phyloP scores from a whole-genome alignment of 306 rosid species.

The Lablab purpureus region DNA sequence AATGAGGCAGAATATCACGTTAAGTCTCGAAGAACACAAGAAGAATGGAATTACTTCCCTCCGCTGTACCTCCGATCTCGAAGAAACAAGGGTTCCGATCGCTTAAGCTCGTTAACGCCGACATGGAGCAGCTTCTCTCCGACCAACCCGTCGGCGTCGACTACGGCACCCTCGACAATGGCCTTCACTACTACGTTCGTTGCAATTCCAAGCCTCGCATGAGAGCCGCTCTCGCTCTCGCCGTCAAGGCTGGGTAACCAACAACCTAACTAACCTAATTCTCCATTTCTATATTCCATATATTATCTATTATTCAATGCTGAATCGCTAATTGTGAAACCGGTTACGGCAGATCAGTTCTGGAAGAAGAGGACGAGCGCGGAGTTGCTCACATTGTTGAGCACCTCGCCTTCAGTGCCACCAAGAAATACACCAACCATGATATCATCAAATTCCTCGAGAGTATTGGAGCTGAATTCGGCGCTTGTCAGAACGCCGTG shows the following conservation, averaged over 20 bases:
- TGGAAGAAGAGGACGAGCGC: constrained; percentile 96
- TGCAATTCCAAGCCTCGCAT: constrained; percentile 90
- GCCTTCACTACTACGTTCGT: constrained; percentile 87
- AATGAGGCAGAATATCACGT: not conserved
- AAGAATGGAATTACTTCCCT: constrained; percentile 81
- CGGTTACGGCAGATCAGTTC: constrained; percentile 77
- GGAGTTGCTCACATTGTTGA: constrained; percentile 98
- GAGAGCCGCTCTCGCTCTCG: constrained; percentile 97
- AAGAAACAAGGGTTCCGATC: constrained; percentile 92
- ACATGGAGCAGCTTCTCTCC: constrained; percentile 67
- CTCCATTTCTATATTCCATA: not conserved
- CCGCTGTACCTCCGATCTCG: constrained; percentile 61
- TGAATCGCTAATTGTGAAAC: not conserved
- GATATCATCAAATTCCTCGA: constrained; percentile 91
- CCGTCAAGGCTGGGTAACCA: constrained; percentile 80
- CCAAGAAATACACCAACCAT: constrained; percentile 79
- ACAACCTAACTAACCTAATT: not conserved
- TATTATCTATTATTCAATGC: not conserved
- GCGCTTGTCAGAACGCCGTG: constrained; percentile 95
- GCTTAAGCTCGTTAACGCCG: constrained; percentile 71
- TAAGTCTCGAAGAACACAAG: not conserved
- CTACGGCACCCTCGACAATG: constrained; percentile 85
- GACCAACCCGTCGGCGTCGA: constrained; percentile 70
- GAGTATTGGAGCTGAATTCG: constrained; percentile 94
- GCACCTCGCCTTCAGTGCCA: constrained; percentile 98